Evolutionary conservation across 257 asterid genomes (phyloP), one percentile per base, ranked within the genome.

Genomic region (Fraxinus excelsior): DNA sequence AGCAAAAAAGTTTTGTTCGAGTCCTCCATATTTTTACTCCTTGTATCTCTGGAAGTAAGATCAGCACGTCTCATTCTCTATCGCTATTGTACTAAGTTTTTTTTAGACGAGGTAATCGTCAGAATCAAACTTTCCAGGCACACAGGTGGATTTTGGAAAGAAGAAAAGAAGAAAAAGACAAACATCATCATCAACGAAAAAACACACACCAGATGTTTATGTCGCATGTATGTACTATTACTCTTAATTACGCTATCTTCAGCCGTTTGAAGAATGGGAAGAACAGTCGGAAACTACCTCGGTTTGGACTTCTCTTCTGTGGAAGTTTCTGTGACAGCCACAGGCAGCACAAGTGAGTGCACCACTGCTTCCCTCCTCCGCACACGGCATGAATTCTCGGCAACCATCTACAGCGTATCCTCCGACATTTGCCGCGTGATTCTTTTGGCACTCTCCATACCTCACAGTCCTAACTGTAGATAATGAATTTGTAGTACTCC

Each of bases 321-420:
- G 98, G 80, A 89, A 94, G 79, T 84, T 94, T 29, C 97, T 84
- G 87, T 91, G 97, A 85, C 98, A 94, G 72, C 97, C 92, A 73
- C 98, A 94, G 78, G 98, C 94, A 19, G 98, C 98, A 80, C 98
- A 94, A 10, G 85, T 81, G 40, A 94, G 87, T 21, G 91, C 91
- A 23, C 76, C 90, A 25, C 18, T 29, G 0, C 84, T 80, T 0
- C 84, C 92, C 1, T 87, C 92, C 37, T 84, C 88, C 3, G 88
- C 92, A 13, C 87, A 32, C 0, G 98, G 92, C 92, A 91, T 87
- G 88, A 91, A 94, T 34, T 94, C 98, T 87, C 94, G 72, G 94
- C 98, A 94, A 3, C 98, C 97, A 66, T 94, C 98, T 38, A 94
- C 96, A 4, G 96, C 97, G 74, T 89, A 85, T 18, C 98, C 97